These are phyloP conservation scores for Macrophomina phaseolina DNA, from an alignment of 2,329 filamentous ascomycete species.

Conservation along the genomic window DNA sequence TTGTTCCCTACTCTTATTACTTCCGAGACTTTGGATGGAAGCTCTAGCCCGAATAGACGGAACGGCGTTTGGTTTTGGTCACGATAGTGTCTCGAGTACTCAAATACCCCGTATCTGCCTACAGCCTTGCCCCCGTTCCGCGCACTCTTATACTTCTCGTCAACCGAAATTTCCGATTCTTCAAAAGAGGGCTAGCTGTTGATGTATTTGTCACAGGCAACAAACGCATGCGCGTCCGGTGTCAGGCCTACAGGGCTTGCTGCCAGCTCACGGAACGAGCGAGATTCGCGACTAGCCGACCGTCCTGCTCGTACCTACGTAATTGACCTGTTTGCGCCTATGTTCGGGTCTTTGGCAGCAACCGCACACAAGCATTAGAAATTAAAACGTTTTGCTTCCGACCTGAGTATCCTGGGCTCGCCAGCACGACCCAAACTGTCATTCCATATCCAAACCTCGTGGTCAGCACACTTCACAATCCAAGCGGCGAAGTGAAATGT, in stretches of 20 bases:
- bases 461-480: no score
- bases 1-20: neutral
- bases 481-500: no score
- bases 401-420: neutral
- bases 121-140: neutral
- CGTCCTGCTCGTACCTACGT: no score
- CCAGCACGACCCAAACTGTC: no score
- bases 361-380: neutral
- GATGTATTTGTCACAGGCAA: neutral
- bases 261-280: no score
- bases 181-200: neutral
- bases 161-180: neutral
- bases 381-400: neutral
- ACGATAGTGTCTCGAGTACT: slow-evolving; percentile 5
- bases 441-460: no score
- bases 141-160: no score
- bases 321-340: no score
- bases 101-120: slow-evolving; percentile 6
- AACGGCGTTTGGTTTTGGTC: slow-evolving; percentile 7
- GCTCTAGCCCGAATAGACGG: slow-evolving; percentile 11
- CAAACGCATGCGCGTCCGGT: neutral
- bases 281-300: no score
- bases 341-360: neutral
- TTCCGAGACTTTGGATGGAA: neutral
- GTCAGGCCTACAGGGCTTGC: no score